These are phyloP conservation scores for Entophlyctis luteolus DNA, from an alignment of 192 early-diverging fungal genomes.

Conservation along the genomic window DNA sequence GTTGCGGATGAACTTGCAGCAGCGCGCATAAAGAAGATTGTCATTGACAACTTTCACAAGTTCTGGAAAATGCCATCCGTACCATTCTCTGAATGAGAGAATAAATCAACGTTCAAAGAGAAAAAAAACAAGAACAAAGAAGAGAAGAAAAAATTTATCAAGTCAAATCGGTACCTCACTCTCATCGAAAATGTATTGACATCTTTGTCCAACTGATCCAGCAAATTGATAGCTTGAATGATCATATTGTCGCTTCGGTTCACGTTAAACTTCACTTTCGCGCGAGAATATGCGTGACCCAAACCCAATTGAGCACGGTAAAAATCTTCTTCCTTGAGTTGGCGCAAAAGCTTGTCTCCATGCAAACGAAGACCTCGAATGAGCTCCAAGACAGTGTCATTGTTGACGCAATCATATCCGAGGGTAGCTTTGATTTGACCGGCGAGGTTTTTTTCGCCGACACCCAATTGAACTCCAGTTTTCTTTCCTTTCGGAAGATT, in stretches of 20 bases:
- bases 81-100: constrained; percentile 80
- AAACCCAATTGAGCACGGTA: constrained; percentile 92
- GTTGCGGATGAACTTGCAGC: constrained; percentile 88
- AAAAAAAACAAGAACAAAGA: neutral
- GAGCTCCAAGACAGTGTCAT: constrained; percentile 82
- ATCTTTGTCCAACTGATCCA: constrained; percentile 99
- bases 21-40: constrained; percentile 85
- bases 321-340: constrained; percentile 90
- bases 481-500: constrained; percentile 87
- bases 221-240: constrained; percentile 72
- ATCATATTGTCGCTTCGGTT: constrained; percentile 95
- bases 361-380: constrained; percentile 92
- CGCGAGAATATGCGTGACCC: constrained; percentile 95
- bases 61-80: constrained; percentile 99
- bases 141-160: too few relatives aligned
- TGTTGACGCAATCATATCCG: constrained; percentile 71
- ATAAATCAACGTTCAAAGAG: neutral
- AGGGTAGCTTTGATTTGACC: constrained; percentile 73
- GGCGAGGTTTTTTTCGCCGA: constrained; percentile 80
- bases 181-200: constrained; percentile 98
- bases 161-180: too few relatives aligned
- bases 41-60: constrained; percentile 92
- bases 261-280: constrained; percentile 99
- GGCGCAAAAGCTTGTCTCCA: constrained; percentile 78
- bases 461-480: constrained; percentile 72